Evolutionary conservation across 2,329 filamentous ascomycete species (phyloP), one percentile per base, ranked within the genome.

Genomic region (Sarocladium kiliense): DNA sequence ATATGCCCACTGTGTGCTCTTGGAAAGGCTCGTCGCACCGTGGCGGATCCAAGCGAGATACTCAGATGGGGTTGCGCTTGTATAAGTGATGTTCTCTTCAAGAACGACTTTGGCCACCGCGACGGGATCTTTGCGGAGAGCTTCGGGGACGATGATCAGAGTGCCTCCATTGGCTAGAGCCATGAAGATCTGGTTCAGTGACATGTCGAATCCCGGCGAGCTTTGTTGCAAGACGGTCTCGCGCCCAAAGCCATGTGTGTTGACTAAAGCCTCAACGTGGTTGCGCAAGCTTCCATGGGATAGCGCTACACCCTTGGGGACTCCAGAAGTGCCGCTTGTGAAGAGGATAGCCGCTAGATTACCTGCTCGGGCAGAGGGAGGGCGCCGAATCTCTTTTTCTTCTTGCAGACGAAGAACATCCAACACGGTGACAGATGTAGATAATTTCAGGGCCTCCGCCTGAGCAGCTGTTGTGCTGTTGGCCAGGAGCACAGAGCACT

Each of bases 141-240:
- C 41, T 9, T 25, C 16, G 3, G 41, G 41, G 30, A 65, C 66
- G 2, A 76, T 59, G 23, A 64, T 55, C 2, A 74, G 42, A 1
- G 56, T 62, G 2, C 67, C 72, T 1, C 70, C 71, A n/a, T 62
- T 60, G 3, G 59, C 57, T 1, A 75, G 60, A 0, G 66, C 64
- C 1, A 58, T 55, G 50, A 72, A 63, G 9, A 66, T 64, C 55
- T 75, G 67, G 10, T 50, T 58, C 1, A 72, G 42, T 0, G 69
- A 68, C 51, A 72, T 57, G 53, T 75, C 71, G 61, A 75, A 75
- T 6, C 41, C 41, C 3, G 23, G 10, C 9, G 41, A 44, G 21
- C 41, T 44, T 18, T 44, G 41, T 18, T 44, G 41, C 41, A 44
- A 25, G 19, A 44, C 41, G 9, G 7, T 21, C 14, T 44, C 41